Percentiles rank a stretch among this genome's conserved stretches.
Evolutionary conservation across 2,329 filamentous ascomycete genomes (phyloP).

Genomic region (Ophiostoma pallidulum): DNA sequence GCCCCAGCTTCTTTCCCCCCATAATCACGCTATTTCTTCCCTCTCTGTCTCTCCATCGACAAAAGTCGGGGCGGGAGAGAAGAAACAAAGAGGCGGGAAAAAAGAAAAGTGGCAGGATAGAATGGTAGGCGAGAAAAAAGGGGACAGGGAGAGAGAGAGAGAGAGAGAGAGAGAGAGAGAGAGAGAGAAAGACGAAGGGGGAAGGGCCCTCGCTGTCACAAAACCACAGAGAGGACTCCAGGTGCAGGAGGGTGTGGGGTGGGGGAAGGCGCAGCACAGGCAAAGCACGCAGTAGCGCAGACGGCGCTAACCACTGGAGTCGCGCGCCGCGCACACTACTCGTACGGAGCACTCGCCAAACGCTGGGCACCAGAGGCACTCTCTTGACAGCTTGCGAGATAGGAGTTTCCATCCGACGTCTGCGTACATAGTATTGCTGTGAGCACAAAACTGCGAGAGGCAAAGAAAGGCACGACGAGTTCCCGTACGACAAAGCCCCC

Average conservation of each 20-base stretch:
- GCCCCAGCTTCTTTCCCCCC: slow-evolving; percentile 22
- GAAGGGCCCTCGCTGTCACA: neutral
- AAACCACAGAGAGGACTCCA: slow-evolving; percentile 6
- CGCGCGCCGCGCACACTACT: slow-evolving; percentile 1
- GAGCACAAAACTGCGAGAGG: too few species aligned
- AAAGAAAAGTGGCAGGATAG: slow-evolving; percentile 21
- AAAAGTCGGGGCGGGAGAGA: too few species aligned
- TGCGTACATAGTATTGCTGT: too few species aligned
- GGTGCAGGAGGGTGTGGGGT: slow-evolving; percentile 17
- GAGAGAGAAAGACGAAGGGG: neutral
- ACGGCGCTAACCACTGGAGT: neutral
- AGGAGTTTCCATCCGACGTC: too few species aligned
- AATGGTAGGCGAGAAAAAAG: neutral
- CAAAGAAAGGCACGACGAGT: too few species aligned
- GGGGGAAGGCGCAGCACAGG: slow-evolving; percentile 26
- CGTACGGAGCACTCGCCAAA: too few species aligned
- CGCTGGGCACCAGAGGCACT: slow-evolving; percentile 21
- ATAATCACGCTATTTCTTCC: neutral
- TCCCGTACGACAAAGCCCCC: too few species aligned
- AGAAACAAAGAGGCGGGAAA: too few species aligned
- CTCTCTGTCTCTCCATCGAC: too few species aligned
- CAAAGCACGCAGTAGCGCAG: neutral
- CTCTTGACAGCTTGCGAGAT: too few species aligned
- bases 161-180: neutral
- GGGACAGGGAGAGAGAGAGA: too few species aligned